phyloP scores from a whole-genome alignment of 2,329 filamentous ascomycete genomes.

The Onygenales sp. region DNA sequence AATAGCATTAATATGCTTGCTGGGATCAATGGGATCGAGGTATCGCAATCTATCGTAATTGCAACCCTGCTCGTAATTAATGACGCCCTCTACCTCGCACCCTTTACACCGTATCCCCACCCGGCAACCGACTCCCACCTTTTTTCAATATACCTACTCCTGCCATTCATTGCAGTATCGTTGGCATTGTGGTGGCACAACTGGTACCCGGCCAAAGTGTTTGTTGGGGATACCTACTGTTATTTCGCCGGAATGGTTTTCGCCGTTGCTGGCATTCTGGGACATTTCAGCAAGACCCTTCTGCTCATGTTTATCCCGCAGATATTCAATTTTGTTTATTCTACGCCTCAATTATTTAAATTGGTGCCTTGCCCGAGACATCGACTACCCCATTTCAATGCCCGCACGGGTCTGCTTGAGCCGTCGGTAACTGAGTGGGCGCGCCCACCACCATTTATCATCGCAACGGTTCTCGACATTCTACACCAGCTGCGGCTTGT shows the following conservation, averaged over 20 bases:
- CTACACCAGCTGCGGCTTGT: slow-evolving; percentile 61
- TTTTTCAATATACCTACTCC: slow-evolving; percentile 87
- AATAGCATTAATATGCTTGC: slow-evolving; percentile 99
- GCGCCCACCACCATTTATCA: slow-evolving; percentile 56
- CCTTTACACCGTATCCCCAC: slow-evolving; percentile 70
- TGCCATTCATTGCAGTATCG: slow-evolving; percentile 91
- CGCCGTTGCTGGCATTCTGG: slow-evolving; percentile 89
- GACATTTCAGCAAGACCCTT: slow-evolving; percentile 96
- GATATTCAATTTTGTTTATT: slow-evolving; percentile 95
- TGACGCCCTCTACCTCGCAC: slow-evolving; percentile 72
- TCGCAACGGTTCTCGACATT: slow-evolving; percentile 57
- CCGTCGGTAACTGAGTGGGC: slow-evolving; percentile 73
- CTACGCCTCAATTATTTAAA: slow-evolving; percentile 80
- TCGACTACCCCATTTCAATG: slow-evolving; percentile 80
- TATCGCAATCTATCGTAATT: slow-evolving; percentile 86
- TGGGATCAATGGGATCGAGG: slow-evolving; percentile 97
- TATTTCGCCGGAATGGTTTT: slow-evolving; percentile 99
- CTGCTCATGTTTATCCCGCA: slow-evolving; percentile 85
- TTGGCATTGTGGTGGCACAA: slow-evolving; percentile 81
- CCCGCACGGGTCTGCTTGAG: slow-evolving; percentile 73
- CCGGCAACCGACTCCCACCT: slow-evolving; percentile 92
- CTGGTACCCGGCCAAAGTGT: slow-evolving; percentile 90
- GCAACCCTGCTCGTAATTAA: slow-evolving; percentile 76
- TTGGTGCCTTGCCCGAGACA: slow-evolving; percentile 88
- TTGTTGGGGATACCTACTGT: slow-evolving; percentile 98